Evolutionary conservation across 495 filamentous ascomycete species (phyloP).

Genomic region (Jackrogersella multiformis): DNA sequence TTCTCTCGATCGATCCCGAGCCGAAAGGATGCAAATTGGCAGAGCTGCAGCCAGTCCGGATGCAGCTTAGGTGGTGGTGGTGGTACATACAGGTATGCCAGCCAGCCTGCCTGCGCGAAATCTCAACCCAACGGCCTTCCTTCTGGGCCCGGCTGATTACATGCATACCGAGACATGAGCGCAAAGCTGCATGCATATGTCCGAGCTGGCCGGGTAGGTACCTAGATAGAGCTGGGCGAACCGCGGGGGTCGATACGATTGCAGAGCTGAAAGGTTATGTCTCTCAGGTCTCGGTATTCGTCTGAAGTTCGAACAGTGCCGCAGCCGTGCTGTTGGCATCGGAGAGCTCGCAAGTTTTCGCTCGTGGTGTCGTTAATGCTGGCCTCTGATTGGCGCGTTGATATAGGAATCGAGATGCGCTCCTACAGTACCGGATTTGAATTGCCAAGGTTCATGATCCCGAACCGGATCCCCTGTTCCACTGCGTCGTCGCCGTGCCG

Average conservation of each 20-base stretch:
- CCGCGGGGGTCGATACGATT: too few species aligned
- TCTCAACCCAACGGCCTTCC: constrained; percentile 23
- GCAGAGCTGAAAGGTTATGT: not conserved
- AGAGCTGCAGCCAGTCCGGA: constrained; percentile 10
- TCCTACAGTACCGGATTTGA: constrained; percentile 34
- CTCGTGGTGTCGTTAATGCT: not conserved
- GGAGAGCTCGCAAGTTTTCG: not conserved
- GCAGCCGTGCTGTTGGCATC: constrained; percentile 28
- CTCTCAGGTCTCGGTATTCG: constrained; percentile 14
- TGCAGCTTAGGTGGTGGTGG: too few species aligned
- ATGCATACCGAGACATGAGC: constrained; percentile 7
- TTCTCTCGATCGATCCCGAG: constrained; percentile 19
- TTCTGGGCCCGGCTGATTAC: not conserved
- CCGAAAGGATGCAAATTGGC: constrained; percentile 22
- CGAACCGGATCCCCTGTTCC: constrained; percentile 20
- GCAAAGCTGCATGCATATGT: not conserved
- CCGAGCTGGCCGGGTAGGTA: too few species aligned
- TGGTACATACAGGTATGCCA: too few species aligned
- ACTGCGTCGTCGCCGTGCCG: constrained; percentile 28
- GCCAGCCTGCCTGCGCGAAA: constrained; percentile 19
- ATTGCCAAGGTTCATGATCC: constrained; percentile 25
- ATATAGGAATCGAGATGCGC: constrained; percentile 27
- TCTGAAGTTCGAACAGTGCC: constrained; percentile 8
- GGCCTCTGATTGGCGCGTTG: constrained; percentile 22
- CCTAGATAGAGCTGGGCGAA: not conserved